phyloP scores from a whole-genome alignment of 2,329 filamentous ascomycete genomes.

The Furcasterigmium furcatum region DNA sequence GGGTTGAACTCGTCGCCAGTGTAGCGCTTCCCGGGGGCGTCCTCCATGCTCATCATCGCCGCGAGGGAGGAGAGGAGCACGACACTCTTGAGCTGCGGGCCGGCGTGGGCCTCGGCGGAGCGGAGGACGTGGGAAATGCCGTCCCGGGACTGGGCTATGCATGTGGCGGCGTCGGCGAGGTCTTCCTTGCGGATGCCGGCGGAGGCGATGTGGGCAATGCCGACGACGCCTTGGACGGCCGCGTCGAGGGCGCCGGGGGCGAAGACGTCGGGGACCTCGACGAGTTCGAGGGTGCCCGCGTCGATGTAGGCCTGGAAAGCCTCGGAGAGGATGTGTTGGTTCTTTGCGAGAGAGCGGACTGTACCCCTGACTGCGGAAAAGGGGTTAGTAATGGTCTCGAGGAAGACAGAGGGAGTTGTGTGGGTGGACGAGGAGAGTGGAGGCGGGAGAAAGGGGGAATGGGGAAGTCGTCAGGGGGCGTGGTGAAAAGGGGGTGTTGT shows the following conservation, averaged over 20 bases:
- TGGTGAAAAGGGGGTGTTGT: not conserved
- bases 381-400: not conserved
- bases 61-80: conserved; percentile 5
- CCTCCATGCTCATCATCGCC: conserved; percentile 2
- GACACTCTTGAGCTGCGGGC: conserved; percentile 1
- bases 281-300: conserved; percentile 15
- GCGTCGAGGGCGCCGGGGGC: conserved; percentile 25
- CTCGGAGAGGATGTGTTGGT: conserved; percentile 9
- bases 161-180: not conserved
- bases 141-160: not conserved
- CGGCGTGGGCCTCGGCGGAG: conserved; percentile 1
- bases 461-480: too few species aligned
- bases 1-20: conserved; percentile 2
- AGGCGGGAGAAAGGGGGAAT: not conserved
- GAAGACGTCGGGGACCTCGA: conserved; percentile 29
- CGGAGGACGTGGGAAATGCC: conserved; percentile 3
- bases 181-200: not conserved
- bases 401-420: not conserved
- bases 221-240: conserved; percentile 20
- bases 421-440: not conserved
- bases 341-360: conserved; percentile 17
- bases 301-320: conserved; percentile 11
- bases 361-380: conserved; percentile 23
- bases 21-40: conserved; percentile 15
- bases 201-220: conserved; percentile 16